These are phyloP conservation scores for Moesziomyces globuligerus DNA, from an alignment of 1,284 basidiomycete species.

Conservation along the genomic window DNA sequence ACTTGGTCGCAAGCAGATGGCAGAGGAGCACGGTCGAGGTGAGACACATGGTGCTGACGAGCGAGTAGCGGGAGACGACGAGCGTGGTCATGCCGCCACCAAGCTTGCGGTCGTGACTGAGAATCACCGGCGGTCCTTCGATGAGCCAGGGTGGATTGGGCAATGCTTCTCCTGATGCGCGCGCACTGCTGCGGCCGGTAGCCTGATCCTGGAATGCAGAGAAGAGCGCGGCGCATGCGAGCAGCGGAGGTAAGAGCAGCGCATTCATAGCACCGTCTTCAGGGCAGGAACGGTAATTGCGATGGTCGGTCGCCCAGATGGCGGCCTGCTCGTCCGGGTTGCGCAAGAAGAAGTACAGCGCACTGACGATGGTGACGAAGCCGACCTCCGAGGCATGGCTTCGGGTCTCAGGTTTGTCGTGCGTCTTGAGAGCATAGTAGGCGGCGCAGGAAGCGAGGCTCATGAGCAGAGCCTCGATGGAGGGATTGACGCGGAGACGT, in stretches of 20 bases:
- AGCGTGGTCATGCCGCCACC: conserved; percentile 41
- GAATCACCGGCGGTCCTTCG: conserved; percentile 49
- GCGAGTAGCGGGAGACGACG: conserved; percentile 49
- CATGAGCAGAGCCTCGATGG: conserved; percentile 41
- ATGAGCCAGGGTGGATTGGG: conserved; percentile 47
- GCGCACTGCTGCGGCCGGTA: conserved; percentile 38
- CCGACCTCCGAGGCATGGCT: conserved; percentile 48
- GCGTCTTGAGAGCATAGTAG: conserved; percentile 36
- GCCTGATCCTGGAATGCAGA: conserved; percentile 49
- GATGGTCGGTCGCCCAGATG: conserved; percentile 60
- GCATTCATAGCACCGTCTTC: conserved; percentile 59
- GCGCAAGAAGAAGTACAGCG: conserved; percentile 49
- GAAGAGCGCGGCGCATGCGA: conserved; percentile 50
- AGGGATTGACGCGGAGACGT: conserved; percentile 31
- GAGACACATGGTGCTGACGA: conserved; percentile 54
- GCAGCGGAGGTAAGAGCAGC: conserved; percentile 51
- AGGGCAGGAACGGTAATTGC: conserved; percentile 51
- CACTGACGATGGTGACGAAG: conserved; percentile 34
- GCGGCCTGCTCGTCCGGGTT: conserved; percentile 39
- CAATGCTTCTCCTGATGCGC: conserved; percentile 44
- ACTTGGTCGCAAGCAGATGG: conserved; percentile 52
- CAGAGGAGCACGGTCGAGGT: conserved; percentile 48
- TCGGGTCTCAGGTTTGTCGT: conserved; percentile 30
- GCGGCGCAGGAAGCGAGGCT: conserved; percentile 31
- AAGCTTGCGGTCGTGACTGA: conserved; percentile 35